Evolutionary conservation across 495 filamentous ascomycete species (phyloP), one percentile per base, ranked within the genome.

Genomic region (Extremus antarcticus): DNA sequence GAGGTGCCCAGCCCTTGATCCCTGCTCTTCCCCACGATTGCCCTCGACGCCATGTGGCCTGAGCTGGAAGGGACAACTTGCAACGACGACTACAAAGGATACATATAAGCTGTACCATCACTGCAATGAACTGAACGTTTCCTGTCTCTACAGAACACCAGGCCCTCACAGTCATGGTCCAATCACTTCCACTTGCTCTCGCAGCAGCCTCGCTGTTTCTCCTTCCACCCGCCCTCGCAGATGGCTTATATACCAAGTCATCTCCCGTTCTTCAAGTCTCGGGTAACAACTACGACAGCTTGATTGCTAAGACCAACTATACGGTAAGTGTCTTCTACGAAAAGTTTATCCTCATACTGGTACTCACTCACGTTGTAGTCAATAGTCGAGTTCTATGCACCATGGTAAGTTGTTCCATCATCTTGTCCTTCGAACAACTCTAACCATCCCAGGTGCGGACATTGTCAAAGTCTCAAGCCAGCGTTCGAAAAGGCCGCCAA

Each of bases 401-500:
- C 87, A 35, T 95, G 87, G 94, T 48, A 48, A 23, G 46, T 10
- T 25, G 17, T 45, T n/a, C n/a, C 8, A n/a, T 9, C 10, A 4
- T 23, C 20, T n/a, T 23, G 13, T 16, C 3, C 46, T 25, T 3
- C 25, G 7, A 48, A 7, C 17, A 48, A 7, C 38, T 10, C 48
- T 35, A 25, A 48, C 9, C 25, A 4, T 4, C 8, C 8, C 24
- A 48, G 46, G 46, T 96, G 92, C 62, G 92, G 92, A 21, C 94
- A 98, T 68, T 98, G 92, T 72, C 75, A 95, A 68, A 95, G 85
- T 70, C 83, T 99, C 59, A 89, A 95, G 70, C 92, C 92, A 0
- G 87, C 88, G 51, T 99, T 88, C 71, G 92, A 96, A 64, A 94
- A 95, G 69, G 90, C 84, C 2, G 94, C 92, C 39, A 86, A 86